A percentile compares a stretch with the other conserved stretches of the same genome.
These are phyloP conservation scores for Nothophytophthora sp. DNA, from an alignment of 352 stramenopile species.

Conservation along the genomic window DNA sequence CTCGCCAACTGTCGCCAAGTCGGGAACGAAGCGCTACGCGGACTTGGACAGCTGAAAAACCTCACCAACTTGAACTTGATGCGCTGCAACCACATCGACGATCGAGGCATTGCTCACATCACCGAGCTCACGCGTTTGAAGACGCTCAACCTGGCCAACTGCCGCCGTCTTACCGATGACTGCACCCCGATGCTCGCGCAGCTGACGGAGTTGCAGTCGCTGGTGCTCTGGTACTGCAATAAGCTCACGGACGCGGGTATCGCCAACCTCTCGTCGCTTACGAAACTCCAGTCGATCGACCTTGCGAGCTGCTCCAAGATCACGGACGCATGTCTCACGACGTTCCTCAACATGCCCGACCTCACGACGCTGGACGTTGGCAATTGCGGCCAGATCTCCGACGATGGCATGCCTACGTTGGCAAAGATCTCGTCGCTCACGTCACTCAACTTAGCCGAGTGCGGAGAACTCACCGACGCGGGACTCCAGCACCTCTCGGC, in stretches of 20 bases:
- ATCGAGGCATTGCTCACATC: constrained; percentile 50
- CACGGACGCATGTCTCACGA: constrained; percentile 49
- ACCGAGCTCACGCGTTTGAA: constrained; percentile 44
- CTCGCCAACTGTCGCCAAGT: constrained; percentile 78
- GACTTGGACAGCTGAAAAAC: constrained; percentile 53
- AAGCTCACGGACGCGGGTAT: constrained; percentile 77
- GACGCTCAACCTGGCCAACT: constrained; percentile 83
- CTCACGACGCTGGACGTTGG: constrained; percentile 78
- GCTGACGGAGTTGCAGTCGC: constrained; percentile 53
- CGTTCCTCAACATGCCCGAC: constrained; percentile 51
- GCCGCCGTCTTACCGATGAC: constrained; percentile 67
- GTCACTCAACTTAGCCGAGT: constrained; percentile 74
- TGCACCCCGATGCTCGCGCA: constrained; percentile 38
- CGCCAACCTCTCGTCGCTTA: constrained; percentile 33
- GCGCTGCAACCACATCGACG: constrained; percentile 76
- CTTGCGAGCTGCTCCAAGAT: constrained; percentile 74
- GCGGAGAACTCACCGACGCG: constrained; percentile 64
- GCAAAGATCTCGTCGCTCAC: constrained; percentile 54
- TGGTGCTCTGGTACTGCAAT: constrained; percentile 87
- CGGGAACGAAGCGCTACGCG: constrained; percentile 56
- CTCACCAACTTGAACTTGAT: constrained; percentile 81
- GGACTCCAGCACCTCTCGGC: constrained; percentile 48
- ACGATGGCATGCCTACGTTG: constrained; percentile 54
- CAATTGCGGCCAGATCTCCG: constrained; percentile 76
- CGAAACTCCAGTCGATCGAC: constrained; percentile 66